phyloP scores from a whole-genome alignment of 495 filamentous ascomycete species.

The Xylaria palmicola region DNA sequence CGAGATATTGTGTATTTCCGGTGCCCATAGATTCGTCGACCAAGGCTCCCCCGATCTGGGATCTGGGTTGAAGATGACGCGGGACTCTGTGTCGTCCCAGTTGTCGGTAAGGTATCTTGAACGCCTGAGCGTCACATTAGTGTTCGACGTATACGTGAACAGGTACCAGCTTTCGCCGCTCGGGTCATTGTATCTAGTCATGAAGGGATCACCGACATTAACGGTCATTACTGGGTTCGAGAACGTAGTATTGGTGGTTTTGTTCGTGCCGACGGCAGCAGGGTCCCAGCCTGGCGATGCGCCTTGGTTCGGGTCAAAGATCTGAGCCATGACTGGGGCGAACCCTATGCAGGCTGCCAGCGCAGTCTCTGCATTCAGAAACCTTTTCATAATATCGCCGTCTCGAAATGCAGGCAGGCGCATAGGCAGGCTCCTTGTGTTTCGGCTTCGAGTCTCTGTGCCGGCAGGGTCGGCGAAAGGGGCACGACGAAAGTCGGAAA shows the following conservation, averaged over 20 bases:
- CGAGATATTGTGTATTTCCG: conserved; percentile 47
- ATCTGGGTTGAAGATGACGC: conserved; percentile 37
- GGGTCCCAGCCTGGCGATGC: conserved; percentile 25
- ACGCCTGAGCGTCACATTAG: conserved; percentile 33
- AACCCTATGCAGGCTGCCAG: conserved; percentile 16
- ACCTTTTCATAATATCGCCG: conserved; percentile 23
- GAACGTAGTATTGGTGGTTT: conserved; percentile 33
- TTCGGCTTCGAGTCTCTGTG: not conserved
- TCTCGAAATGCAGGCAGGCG: too few relatives aligned
- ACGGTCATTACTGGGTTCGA: conserved; percentile 36
- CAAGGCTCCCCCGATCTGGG: conserved; percentile 38
- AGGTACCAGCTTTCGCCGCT: conserved; percentile 34
- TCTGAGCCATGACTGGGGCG: conserved; percentile 18
- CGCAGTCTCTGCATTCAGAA: conserved; percentile 8
- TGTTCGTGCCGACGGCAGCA: conserved; percentile 27
- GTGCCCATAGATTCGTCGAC: conserved; percentile 49
- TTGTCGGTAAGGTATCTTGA: conserved; percentile 38
- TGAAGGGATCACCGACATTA: conserved; percentile 29
- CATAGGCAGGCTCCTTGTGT: too few relatives aligned
- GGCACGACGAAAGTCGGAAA: not conserved
- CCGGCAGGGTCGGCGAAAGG: not conserved
- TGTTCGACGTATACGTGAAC: conserved; percentile 33
- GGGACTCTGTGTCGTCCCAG: conserved; percentile 45
- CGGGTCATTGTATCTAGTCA: conserved; percentile 23
- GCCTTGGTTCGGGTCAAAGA: conserved; percentile 28